Evolutionary conservation across 139 green algal genomes (phyloP).

Genomic region (Microglena sp.): DNA sequence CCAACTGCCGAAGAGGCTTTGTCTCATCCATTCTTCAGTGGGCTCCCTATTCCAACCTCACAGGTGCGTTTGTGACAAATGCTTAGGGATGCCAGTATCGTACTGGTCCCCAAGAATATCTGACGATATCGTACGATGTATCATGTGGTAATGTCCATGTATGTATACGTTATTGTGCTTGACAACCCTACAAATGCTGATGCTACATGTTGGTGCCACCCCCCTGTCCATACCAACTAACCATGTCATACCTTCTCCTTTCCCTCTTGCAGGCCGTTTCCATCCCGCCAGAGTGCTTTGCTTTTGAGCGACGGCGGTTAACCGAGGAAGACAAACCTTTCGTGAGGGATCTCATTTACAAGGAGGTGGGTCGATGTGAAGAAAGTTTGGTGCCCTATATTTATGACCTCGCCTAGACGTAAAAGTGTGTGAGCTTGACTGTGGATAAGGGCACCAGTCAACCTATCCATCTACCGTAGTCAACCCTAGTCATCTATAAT

Average conservation of each 20-base stretch:
- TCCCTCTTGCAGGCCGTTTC: too few species aligned
- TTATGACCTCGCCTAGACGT: too few species aligned
- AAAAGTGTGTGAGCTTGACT: too few species aligned
- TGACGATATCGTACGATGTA: too few species aligned
- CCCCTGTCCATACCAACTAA: not conserved
- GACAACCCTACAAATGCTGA: not conserved
- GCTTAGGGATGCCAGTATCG: too few species aligned
- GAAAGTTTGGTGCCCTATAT: too few species aligned
- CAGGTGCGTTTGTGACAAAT: too few species aligned
- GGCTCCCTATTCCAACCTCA: too few species aligned
- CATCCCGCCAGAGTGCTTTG: slow-evolving; percentile 8
- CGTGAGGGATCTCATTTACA: slow-evolving; percentile 30
- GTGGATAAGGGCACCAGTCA: too few species aligned
- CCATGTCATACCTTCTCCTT: not conserved
- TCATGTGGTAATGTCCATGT: slow-evolving; percentile 3
- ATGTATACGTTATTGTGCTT: not conserved
- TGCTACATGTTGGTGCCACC: not conserved
- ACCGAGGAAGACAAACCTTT: slow-evolving; percentile 13
- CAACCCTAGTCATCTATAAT: too few species aligned
- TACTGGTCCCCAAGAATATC: too few species aligned
- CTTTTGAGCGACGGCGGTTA: slow-evolving; percentile 21
- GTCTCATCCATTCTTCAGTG: slow-evolving; percentile 64
- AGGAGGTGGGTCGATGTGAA: slow-evolving; percentile 22
- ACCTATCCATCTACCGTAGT: too few species aligned
- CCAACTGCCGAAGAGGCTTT: slow-evolving; percentile 60